phyloP scores from a whole-genome alignment of 805 yeast genomes.

The Candida verbasci region DNA sequence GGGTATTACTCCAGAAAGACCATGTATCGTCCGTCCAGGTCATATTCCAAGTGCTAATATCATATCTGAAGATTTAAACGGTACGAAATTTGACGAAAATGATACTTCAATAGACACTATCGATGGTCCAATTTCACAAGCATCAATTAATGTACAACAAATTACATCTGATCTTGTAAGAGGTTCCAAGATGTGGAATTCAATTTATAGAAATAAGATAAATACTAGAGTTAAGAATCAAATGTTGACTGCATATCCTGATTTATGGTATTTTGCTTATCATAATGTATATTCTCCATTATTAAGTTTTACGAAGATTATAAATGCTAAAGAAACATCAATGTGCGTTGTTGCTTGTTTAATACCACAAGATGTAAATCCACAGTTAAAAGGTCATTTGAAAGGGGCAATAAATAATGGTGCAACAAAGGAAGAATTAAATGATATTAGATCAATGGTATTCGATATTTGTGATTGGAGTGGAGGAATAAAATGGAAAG shows the following conservation, averaged over 20 bases:
- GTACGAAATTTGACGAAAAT: conserved; percentile 30
- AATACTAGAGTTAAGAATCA: conserved; percentile 63
- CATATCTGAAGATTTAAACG: conserved; percentile 35
- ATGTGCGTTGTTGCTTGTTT: conserved; percentile 72
- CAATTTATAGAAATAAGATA: conserved; percentile 67
- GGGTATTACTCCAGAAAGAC: conserved; percentile 21
- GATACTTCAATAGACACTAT: conserved; percentile 28
- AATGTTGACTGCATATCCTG: conserved; percentile 75
- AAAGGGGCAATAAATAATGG: conserved; percentile 83
- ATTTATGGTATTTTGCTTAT: conserved; percentile 69
- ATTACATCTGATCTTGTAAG: conserved; percentile 30
- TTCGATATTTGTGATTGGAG: conserved; percentile 69
- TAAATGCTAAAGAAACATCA: conserved; percentile 68
- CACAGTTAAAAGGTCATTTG: conserved; percentile 87
- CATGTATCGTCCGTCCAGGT: conserved; percentile 26
- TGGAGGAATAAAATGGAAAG: conserved; percentile 46
- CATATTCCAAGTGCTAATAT: conserved; percentile 33
- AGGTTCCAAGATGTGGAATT: conserved; percentile 69
- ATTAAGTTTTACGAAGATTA: conserved; percentile 60
- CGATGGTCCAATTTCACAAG: conserved; percentile 36
- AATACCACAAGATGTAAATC: conserved; percentile 90
- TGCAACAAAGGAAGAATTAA: conserved; percentile 58
- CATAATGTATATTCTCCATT: conserved; percentile 76
- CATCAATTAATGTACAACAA: conserved; percentile 24
- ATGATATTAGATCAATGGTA: conserved; percentile 56